These are phyloP conservation scores for Mrakia gelida DNA, from an alignment of 768 basidiomycete genomes.

Conservation along the genomic window DNA sequence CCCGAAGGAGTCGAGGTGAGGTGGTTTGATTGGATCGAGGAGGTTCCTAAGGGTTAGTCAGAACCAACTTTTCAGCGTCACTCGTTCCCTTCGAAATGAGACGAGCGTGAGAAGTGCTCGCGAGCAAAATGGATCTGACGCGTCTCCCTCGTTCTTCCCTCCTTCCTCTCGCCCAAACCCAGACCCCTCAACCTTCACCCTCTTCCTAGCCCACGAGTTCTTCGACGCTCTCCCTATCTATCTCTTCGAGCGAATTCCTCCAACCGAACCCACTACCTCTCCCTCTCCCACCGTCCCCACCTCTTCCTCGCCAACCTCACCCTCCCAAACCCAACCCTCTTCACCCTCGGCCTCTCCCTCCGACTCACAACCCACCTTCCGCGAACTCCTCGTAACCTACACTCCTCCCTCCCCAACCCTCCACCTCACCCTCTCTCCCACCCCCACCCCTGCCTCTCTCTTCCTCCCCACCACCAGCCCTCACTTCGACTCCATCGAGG, in stretches of 20 bases:
- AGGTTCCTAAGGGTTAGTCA: slow-evolving; percentile 52
- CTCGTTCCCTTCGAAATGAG: slow-evolving; percentile 36
- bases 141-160: slow-evolving; percentile 32
- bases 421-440: slow-evolving; percentile 28
- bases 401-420: slow-evolving; percentile 22
- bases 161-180: neutral
- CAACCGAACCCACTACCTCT: neutral
- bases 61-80: neutral
- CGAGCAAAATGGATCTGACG: neutral
- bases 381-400: slow-evolving; percentile 31
- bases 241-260: slow-evolving; percentile 64
- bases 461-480: slow-evolving; percentile 52
- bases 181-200: slow-evolving; percentile 57
- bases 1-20: slow-evolving; percentile 44
- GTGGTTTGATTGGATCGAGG: slow-evolving; percentile 73
- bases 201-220: slow-evolving; percentile 92
- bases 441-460: slow-evolving; percentile 4
- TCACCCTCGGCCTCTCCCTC: neutral
- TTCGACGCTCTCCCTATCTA: slow-evolving; percentile 95
- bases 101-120: too few relatives aligned
- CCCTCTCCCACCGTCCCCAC: neutral
- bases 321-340: neutral
- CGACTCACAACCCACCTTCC: neutral
- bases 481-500: slow-evolving; percentile 63
- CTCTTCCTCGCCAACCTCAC: neutral